Evolutionary conservation across 257 asterid species (phyloP).

Genomic region (Solanum chmielewskii): DNA sequence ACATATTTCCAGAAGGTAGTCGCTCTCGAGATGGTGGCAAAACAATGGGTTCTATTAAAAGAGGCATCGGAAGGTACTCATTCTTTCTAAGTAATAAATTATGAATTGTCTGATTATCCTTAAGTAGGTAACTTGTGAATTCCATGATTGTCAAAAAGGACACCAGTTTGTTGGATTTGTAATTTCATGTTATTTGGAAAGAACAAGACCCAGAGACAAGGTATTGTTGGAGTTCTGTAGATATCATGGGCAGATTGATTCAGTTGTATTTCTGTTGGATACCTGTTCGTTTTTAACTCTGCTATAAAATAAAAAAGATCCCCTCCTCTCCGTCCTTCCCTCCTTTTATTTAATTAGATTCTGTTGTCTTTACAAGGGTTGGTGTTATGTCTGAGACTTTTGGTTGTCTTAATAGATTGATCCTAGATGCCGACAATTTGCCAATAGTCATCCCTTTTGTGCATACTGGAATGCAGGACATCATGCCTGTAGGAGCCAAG

Average conservation of each 20-base stretch:
- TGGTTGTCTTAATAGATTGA: constrained; percentile 37
- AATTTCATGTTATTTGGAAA: neutral
- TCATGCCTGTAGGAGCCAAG: constrained; percentile 91
- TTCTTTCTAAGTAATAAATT: neutral
- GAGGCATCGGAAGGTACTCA: constrained; percentile 75
- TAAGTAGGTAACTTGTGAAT: neutral
- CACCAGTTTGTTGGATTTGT: neutral
- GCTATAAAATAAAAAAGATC: neutral
- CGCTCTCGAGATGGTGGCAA: constrained; percentile 93
- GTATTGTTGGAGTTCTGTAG: neutral
- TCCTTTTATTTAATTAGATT: neutral
- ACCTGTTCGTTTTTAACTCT: neutral
- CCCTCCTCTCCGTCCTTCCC: neutral
- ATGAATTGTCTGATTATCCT: neutral
- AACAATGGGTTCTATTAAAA: constrained; percentile 61
- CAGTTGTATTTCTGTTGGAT: neutral
- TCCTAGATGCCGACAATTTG: constrained; percentile 63
- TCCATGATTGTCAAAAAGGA: neutral
- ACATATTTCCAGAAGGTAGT: constrained; percentile 93
- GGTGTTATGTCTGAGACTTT: neutral
- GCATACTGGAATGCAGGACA: constrained; percentile 84
- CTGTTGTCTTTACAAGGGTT: neutral
- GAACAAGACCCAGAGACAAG: neutral
- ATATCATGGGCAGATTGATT: neutral
- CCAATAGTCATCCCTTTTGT: constrained; percentile 88